Conservation (phyloP, 2,329 filamentous ascomycete species). For the Neoscytalidium dimidiatum region DNA sequence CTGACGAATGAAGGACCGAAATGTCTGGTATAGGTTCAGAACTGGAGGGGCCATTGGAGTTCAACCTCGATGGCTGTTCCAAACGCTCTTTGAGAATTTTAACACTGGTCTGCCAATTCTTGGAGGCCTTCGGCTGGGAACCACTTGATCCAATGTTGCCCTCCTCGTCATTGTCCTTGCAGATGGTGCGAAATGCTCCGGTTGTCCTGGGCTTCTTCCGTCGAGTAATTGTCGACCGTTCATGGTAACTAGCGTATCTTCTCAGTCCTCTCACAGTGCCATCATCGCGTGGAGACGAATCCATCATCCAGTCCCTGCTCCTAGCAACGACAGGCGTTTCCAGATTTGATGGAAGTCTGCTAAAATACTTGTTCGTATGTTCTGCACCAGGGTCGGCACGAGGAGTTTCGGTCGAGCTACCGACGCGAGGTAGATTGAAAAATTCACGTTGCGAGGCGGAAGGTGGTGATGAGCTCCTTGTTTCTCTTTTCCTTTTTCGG, state of each 20-base stretch:
- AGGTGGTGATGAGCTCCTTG: conserved; percentile 49
- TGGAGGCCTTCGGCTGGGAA: conserved; percentile 26
- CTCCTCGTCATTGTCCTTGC: conserved; percentile 22
- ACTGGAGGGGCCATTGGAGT: conserved; percentile 43
- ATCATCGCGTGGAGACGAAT: conserved; percentile 49
- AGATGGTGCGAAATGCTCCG: conserved; percentile 34
- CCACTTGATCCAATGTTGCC: not conserved
- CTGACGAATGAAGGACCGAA: not conserved
- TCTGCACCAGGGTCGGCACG: conserved; percentile 50
- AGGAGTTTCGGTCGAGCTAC: conserved; percentile 37
- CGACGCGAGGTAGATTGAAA: conserved; percentile 24
- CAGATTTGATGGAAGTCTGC: conserved; percentile 36
- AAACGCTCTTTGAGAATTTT: conserved; percentile 50
- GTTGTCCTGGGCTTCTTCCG: conserved; percentile 43
- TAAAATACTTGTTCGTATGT: conserved; percentile 47
- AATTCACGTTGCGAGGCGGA: conserved; percentile 41
- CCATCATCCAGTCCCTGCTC: conserved; percentile 47
- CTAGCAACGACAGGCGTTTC: conserved; percentile 39
- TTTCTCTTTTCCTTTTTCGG: conserved; percentile 39
- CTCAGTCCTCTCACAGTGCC: conserved; percentile 50
- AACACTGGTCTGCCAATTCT: conserved; percentile 34
- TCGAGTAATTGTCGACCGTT: conserved; percentile 45
- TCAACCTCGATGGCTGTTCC: conserved; percentile 30
- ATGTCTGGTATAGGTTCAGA: conserved; percentile 48
- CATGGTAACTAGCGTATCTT: conserved; percentile 53